Percentiles rank a stretch among this genome's conserved stretches.
Conservation (phyloP, 768 basidiomycete species). For the Serendipita vermifera region DNA sequence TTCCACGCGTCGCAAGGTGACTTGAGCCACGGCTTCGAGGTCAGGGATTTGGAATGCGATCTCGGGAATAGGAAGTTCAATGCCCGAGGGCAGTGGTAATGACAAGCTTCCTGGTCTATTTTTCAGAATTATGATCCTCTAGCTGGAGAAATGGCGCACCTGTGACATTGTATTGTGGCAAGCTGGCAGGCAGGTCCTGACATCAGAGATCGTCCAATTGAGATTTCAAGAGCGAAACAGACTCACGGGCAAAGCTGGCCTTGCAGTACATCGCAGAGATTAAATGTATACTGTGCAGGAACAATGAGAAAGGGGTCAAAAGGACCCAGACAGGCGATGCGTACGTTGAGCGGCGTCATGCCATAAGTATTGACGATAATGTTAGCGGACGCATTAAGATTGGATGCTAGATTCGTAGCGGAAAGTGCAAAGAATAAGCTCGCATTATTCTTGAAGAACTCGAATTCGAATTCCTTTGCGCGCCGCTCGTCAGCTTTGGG, state of each 20-base stretch:
- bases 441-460: constrained; percentile 54
- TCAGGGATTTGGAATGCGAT: constrained; percentile 85
- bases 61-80: constrained; percentile 52
- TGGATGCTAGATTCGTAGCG: constrained; percentile 47
- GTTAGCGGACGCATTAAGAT: constrained; percentile 72
- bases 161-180: constrained; percentile 17
- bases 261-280: constrained; percentile 65
- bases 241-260: constrained; percentile 75
- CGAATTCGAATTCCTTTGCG: constrained; percentile 48
- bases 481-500: neutral
- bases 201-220: constrained; percentile 12
- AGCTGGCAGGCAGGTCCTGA: constrained; percentile 1
- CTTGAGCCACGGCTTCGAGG: constrained; percentile 76
- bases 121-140: constrained; percentile 19
- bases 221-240: constrained; percentile 78
- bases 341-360: constrained; percentile 58
- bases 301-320: neutral
- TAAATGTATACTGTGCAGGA: constrained; percentile 45
- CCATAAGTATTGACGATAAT: constrained; percentile 83
- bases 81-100: constrained; percentile 45
- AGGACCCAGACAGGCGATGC: neutral
- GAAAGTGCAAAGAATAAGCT: constrained; percentile 77
- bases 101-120: constrained; percentile 32
- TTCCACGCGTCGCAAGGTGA: constrained; percentile 53
- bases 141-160: constrained; percentile 14